Conservation (phyloP, 179 eudicot species). For the Heliamphora pulchella region DNA sequence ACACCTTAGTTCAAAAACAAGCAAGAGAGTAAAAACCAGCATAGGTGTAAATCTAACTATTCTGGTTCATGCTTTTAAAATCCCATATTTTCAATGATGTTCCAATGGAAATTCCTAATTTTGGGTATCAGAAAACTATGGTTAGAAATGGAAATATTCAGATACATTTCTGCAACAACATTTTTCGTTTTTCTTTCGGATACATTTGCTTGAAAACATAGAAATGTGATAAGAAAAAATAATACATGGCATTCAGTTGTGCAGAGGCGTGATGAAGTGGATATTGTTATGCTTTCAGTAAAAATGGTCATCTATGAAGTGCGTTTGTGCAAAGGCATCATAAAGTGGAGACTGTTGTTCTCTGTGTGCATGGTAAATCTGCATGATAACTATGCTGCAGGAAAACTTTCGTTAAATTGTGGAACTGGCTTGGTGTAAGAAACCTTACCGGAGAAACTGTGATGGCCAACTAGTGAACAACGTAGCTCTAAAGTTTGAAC, state of each 20-base stretch:
- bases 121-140: too few species aligned
- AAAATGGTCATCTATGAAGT: background rate
- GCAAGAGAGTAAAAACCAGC: background rate
- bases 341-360: background rate
- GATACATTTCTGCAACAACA: background rate
- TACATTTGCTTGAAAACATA: background rate
- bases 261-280: background rate
- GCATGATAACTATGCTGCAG: background rate
- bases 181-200: background rate
- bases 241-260: background rate
- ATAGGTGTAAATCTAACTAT: background rate
- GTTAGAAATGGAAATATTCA: too few species aligned
- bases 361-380: constrained; percentile 5
- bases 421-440: background rate
- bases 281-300: background rate
- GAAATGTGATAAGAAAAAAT: background rate
- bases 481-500: background rate
- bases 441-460: background rate
- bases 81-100: too few species aligned
- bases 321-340: background rate
- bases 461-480: background rate
- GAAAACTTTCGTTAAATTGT: background rate
- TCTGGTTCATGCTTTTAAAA: background rate
- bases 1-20: background rate
- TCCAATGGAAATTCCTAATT: too few species aligned